phyloP scores from a whole-genome alignment of 352 stramenopile species.

The Bremia lactucae region DNA sequence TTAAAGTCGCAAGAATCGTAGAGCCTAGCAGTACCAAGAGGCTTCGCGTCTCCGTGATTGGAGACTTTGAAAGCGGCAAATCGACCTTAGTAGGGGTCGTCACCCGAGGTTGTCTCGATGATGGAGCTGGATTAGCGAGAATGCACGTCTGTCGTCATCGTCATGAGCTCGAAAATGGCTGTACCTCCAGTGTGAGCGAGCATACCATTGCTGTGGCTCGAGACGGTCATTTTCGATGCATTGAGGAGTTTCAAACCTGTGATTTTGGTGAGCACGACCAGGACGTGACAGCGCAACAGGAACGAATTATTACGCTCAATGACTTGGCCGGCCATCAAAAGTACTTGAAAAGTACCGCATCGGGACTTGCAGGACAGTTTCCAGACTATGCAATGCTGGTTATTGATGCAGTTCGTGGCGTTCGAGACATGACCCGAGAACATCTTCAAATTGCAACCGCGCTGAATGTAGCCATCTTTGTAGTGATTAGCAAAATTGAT shows the following conservation, averaged over 20 bases:
- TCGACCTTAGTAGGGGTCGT: constrained; percentile 86
- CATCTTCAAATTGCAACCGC: constrained; percentile 70
- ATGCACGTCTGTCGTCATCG: constrained; percentile 87
- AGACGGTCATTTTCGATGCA: constrained; percentile 46
- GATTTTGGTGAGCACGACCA: constrained; percentile 42
- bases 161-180: constrained; percentile 84
- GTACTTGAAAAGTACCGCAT: constrained; percentile 85
- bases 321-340: constrained; percentile 79
- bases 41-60: constrained; percentile 78
- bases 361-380: constrained; percentile 71
- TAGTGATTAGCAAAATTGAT: constrained; percentile 79
- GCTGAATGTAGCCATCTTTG: constrained; percentile 60
- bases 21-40: constrained; percentile 47
- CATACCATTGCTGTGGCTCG: constrained; percentile 67
- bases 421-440: constrained; percentile 70
- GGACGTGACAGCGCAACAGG: constrained; percentile 12
- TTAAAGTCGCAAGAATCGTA: constrained; percentile 40
- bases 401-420: constrained; percentile 48
- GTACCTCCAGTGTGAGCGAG: constrained; percentile 83
- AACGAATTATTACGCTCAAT: constrained; percentile 49
- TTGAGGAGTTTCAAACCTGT: constrained; percentile 36
- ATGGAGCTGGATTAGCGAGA: constrained; percentile 72
- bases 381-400: constrained; percentile 84
- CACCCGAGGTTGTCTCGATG: constrained; percentile 71
- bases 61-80: constrained; percentile 81